phyloP scores from a whole-genome alignment of 2,329 filamentous ascomycete genomes.

The Calonectria pseudoreteaudii region DNA sequence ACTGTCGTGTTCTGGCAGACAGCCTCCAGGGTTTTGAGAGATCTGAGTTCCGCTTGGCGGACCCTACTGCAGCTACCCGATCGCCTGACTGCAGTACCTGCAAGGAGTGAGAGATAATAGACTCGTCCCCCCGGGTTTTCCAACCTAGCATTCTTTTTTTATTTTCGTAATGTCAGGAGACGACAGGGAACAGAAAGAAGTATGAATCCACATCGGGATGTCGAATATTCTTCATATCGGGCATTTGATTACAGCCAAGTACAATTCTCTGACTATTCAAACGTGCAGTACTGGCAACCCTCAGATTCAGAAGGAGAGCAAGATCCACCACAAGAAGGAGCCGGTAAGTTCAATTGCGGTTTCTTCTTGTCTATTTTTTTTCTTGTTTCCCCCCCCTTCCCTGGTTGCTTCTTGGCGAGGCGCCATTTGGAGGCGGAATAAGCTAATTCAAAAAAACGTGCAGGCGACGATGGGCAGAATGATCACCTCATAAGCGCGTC shows the following conservation, averaged over 20 bases:
- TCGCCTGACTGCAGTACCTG: constrained; percentile 48
- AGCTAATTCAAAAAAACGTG: neutral
- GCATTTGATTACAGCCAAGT: constrained; percentile 53
- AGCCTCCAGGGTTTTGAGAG: constrained; percentile 34
- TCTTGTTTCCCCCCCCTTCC: too few relatives aligned
- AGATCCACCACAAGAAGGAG: constrained; percentile 32
- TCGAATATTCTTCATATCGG: constrained; percentile 55
- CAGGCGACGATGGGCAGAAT: constrained; percentile 4
- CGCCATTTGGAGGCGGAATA: neutral
- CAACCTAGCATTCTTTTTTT: constrained; percentile 21
- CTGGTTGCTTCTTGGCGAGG: neutral
- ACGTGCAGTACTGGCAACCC: constrained; percentile 54
- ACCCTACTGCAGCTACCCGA: constrained; percentile 49
- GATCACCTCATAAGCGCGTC: constrained; percentile 26
- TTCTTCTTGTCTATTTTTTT: neutral
- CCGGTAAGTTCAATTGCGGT: constrained; percentile 30
- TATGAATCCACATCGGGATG: constrained; percentile 55
- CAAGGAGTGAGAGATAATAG: constrained; percentile 49
- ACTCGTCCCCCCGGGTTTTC: constrained; percentile 45
- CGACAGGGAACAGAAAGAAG: constrained; percentile 48
- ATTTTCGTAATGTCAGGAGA: constrained; percentile 42
- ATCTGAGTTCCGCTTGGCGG: constrained; percentile 42
- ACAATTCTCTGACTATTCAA: constrained; percentile 57
- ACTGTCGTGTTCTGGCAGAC: constrained; percentile 24
- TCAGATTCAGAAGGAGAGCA: constrained; percentile 56